Evolutionary conservation across 768 basidiomycete species (phyloP).

Genomic region (Leccinum subgranulosum): DNA sequence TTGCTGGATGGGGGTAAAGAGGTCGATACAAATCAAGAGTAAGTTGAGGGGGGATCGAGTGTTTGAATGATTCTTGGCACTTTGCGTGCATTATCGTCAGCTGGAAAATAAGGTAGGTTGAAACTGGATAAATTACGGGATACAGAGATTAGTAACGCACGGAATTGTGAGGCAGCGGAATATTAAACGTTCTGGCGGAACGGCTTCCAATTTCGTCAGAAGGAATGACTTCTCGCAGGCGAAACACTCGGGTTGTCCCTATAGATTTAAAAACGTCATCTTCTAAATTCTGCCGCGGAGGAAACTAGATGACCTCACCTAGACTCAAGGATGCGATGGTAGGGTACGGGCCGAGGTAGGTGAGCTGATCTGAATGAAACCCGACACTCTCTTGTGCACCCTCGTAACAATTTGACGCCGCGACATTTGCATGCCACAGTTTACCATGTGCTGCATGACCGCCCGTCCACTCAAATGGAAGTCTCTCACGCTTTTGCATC

Average conservation of each 20-base stretch:
- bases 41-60: conserved; percentile 69
- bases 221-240: conserved; percentile 75
- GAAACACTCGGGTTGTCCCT: conserved; percentile 71
- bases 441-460: conserved; percentile 20
- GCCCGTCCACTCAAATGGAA: conserved; percentile 65
- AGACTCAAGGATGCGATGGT: conserved; percentile 85
- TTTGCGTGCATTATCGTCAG: conserved; percentile 86
- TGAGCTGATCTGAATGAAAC: conserved; percentile 77
- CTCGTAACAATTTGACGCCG: conserved; percentile 81
- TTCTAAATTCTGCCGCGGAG: neutral
- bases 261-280: neutral
- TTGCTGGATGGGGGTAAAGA: conserved; percentile 38
- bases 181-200: conserved; percentile 68
- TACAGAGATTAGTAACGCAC: conserved; percentile 39
- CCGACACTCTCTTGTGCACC: conserved; percentile 82
- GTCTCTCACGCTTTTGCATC: conserved; percentile 57
- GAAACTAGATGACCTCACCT: conserved; percentile 39
- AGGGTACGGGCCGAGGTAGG: conserved; percentile 78
- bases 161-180: conserved; percentile 76
- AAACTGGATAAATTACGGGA: neutral
- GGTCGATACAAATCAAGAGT: conserved; percentile 73
- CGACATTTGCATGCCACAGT: conserved; percentile 78
- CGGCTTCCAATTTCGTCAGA: conserved; percentile 54
- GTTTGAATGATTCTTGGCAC: conserved; percentile 81
- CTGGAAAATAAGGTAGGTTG: conserved; percentile 33